Conservation (phyloP, 164 flowering plant genomes). For the Vitis rotundifolia region DNA sequence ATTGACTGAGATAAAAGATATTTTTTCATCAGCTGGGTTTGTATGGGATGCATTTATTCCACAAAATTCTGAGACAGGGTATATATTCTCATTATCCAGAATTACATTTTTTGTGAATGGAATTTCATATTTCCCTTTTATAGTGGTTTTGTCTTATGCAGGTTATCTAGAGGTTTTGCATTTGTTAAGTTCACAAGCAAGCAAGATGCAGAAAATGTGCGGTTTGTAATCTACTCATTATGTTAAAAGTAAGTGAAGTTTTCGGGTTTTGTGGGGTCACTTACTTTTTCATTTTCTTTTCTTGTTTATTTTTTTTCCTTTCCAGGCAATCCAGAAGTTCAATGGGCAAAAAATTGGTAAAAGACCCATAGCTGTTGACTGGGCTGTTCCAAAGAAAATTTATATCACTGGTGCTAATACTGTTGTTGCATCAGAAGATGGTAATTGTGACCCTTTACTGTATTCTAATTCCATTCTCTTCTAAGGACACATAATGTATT, state of each 20-base stretch:
- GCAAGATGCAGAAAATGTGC: slow-evolving; percentile 88
- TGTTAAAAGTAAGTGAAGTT: not conserved
- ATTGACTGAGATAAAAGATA: slow-evolving; percentile 65
- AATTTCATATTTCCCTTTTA: not conserved
- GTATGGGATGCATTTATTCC: slow-evolving; percentile 95
- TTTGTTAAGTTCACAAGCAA: slow-evolving; percentile 91
- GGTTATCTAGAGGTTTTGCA: slow-evolving; percentile 87
- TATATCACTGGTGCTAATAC: slow-evolving; percentile 47
- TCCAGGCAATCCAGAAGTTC: slow-evolving; percentile 79
- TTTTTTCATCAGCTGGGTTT: slow-evolving; percentile 73
- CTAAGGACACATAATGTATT: not conserved
- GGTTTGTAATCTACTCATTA: slow-evolving; percentile 5
- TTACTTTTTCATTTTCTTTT: not conserved
- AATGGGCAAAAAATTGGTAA: slow-evolving; percentile 75
- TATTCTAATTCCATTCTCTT: not conserved
- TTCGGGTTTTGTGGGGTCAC: not conserved
- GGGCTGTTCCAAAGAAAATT: slow-evolving; percentile 92
- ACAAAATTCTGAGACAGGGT: slow-evolving; percentile 70
- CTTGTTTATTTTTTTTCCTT: slow-evolving; percentile 1
- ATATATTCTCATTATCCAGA: slow-evolving; percentile 31
- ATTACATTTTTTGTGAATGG: not conserved
- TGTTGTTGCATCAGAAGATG: slow-evolving; percentile 39
- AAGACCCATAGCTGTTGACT: slow-evolving; percentile 93
- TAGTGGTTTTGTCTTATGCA: slow-evolving; percentile 24
- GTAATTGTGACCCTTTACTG: slow-evolving; percentile 32